Evolutionary conservation across 2,329 filamentous ascomycete genomes (phyloP).

Genomic region (Metarhizium humberi): DNA sequence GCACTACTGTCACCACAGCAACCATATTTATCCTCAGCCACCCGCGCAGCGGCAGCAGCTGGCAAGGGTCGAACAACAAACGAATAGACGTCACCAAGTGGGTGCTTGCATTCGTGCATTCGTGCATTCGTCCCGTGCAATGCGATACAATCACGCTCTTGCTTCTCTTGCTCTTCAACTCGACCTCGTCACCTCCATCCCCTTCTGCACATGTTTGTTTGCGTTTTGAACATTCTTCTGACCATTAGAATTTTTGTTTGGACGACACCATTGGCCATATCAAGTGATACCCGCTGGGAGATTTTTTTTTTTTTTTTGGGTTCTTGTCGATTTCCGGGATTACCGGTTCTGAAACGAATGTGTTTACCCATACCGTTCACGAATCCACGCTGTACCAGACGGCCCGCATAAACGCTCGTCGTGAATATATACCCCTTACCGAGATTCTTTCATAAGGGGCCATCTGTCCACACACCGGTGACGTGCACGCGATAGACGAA

Average conservation of each 20-base stretch:
- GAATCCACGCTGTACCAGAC: not conserved
- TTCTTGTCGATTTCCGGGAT: slow-evolving; percentile 1
- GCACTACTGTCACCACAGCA: slow-evolving; percentile 1
- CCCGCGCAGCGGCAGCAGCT: not conserved
- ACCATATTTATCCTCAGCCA: not conserved
- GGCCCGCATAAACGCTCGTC: not conserved
- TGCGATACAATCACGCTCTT: not conserved
- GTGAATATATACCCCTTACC: not conserved
- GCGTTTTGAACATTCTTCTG: slow-evolving; percentile 6
- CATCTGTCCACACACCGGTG: not conserved
- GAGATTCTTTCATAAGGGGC: not conserved
- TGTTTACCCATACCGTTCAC: not conserved
- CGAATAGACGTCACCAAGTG: slow-evolving; percentile 6
- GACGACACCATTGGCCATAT: not conserved
- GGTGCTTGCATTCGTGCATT: not conserved
- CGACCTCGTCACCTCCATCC: not conserved
- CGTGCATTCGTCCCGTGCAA: not conserved
- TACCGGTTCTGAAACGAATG: not conserved
- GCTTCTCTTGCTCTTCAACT: not conserved
- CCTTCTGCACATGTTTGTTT: slow-evolving; percentile 2
- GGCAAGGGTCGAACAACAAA: slow-evolving; percentile 9
- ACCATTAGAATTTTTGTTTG: slow-evolving; percentile 4
- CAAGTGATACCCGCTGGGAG: not conserved
- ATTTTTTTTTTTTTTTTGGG: not conserved
- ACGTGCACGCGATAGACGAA: not conserved